Conservation (phyloP, 2,329 filamentous ascomycete genomes). For the Colletotrichum sp. region DNA sequence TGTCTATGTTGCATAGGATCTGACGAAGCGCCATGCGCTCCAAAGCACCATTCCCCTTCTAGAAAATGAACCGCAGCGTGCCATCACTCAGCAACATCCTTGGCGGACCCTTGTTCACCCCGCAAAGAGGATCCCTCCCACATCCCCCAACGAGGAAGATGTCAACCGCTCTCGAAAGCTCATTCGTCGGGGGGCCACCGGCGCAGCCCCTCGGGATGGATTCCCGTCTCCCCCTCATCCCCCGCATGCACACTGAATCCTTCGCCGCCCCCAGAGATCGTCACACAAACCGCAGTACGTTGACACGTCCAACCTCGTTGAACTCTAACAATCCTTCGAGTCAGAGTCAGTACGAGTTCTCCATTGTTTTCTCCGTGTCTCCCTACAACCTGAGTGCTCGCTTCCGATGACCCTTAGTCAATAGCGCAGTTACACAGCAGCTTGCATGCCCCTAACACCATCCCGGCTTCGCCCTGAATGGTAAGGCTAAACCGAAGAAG, state of each 20-base stretch:
- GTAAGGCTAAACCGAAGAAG: neutral
- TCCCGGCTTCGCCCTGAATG: neutral
- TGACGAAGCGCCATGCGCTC: neutral
- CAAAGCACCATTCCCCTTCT: neutral
- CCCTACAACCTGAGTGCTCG: neutral
- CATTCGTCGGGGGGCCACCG: neutral
- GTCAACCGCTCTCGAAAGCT: neutral
- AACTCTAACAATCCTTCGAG: neutral
- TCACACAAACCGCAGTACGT: neutral
- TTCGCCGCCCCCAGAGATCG: neutral
- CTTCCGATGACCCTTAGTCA: neutral
- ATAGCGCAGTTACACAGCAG: neutral
- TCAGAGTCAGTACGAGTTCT: neutral
- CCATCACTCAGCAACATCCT: constrained; percentile 7
- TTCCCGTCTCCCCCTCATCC: neutral
- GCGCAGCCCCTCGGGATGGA: neutral
- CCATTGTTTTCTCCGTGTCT: neutral
- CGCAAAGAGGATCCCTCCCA: neutral
- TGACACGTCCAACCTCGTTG: neutral
- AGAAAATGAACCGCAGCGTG: neutral
- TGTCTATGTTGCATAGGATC: neutral
- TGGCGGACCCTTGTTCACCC: neutral
- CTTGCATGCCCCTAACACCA: neutral
- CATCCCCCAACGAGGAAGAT: neutral
- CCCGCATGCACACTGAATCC: neutral